Evolutionary conservation across 805 yeast species (phyloP).

Genomic region (Saccharomycopsis javanensis): DNA sequence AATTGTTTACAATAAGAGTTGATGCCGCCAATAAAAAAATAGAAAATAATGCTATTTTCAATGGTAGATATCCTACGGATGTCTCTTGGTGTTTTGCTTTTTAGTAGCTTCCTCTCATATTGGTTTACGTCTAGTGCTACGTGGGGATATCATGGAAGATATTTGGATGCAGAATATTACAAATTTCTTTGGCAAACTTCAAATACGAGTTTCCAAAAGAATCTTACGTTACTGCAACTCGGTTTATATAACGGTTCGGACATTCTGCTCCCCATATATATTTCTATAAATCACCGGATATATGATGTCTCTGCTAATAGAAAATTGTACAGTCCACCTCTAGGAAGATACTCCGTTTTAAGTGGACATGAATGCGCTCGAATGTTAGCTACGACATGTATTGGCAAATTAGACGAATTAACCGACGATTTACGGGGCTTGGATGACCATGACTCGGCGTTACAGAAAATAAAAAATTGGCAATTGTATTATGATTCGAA

Average conservation of each 20-base stretch:
- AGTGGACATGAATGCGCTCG: conserved; percentile 63
- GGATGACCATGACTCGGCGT: conserved; percentile 31
- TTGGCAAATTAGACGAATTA: conserved; percentile 40
- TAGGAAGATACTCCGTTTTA: conserved; percentile 45
- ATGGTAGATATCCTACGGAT: conserved; percentile 34
- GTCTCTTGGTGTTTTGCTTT: conserved; percentile 35
- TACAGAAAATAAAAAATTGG: conserved; percentile 20
- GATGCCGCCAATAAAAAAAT: neutral
- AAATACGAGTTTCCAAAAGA: conserved; percentile 12
- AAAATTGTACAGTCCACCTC: conserved; percentile 43
- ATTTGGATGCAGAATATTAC: conserved; percentile 36
- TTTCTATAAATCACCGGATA: conserved; percentile 51
- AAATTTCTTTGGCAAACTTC: conserved; percentile 21
- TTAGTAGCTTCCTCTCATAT: conserved; percentile 44
- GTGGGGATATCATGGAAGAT: conserved; percentile 54
- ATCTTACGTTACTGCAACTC: conserved; percentile 38
- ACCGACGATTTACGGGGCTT: conserved; percentile 62
- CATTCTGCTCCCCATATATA: conserved; percentile 39
- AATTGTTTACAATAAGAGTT: neutral
- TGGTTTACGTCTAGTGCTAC: conserved; percentile 46
- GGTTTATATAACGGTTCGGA: conserved; percentile 43
- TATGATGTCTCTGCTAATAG: conserved; percentile 51
- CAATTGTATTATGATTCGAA: conserved; percentile 6
- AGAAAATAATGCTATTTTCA: neutral
- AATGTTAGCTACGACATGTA: conserved; percentile 64